Evolutionary conservation across 352 stramenopile species (phyloP), one percentile per base, ranked within the genome.

Genomic region (Globisporangium canariense): DNA sequence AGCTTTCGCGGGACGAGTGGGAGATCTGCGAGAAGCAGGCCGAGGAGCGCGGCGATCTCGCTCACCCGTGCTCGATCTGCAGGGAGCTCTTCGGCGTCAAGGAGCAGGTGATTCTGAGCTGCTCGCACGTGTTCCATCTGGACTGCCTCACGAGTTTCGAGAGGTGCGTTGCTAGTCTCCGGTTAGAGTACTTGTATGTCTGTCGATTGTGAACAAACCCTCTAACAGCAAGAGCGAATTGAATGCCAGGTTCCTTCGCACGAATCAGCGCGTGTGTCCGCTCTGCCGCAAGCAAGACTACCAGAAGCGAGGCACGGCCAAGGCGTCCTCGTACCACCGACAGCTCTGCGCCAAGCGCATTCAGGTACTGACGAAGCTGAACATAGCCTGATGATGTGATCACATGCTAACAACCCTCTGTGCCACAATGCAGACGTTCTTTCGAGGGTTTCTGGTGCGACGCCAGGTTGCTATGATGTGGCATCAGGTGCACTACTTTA

Each of bases 111-210:
- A 90, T 96, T 28, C 67, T 96, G 32, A 93, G 82, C 64, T 96
- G 88, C 65, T 90, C 82, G n/a, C 87, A 96, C 74, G 83, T 93
- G 58, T 94, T 96, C 60, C 88, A 96, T 62, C 70, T 89, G 5
- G 71, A 77, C 25, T 96, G 88, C 63, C 81, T 96, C 54, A 71
- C 82, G 16, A 94, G 84, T 58, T 96, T 96, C 49, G 88, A 96
- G 71, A 69, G 84, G 81, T 84, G 41, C 2, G 45, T 30, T 49
- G 50, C 8, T 11, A 8, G 11, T 10, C 13, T 54, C 3, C 6
- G 8, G 5, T 30, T 25, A 4, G 16, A 41, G 7, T 47, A 60
- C 46, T 22, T 45, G 13, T 8, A 6, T 1, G 32, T 30, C 25
- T 10, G 13, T 18, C 7, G 1, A 5, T 36, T 54, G 50, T 60